Base-by-base conservation (phyloP, 2,329 filamentous ascomycete species). In the Aspergillus viridinutans region DNA sequence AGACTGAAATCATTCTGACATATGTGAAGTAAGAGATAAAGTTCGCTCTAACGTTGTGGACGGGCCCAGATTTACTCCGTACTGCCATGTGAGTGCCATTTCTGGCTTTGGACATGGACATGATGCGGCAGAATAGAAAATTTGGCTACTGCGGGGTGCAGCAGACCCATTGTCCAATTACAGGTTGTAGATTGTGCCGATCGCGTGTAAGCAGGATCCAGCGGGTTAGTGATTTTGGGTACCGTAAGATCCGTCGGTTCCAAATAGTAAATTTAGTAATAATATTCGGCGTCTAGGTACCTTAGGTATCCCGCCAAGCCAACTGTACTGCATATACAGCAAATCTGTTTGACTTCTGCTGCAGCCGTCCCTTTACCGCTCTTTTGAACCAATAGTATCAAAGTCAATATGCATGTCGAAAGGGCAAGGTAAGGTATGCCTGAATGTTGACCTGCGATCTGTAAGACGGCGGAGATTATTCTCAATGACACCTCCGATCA, bases 331-430 rank as follows among this genome's bases (percentile, higher is more conserved):
- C 23, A 47, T 21, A 8, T 47, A 47, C 12, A 23, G 43, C 21
- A 14, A 23, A 26, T 23, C 6, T 26, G 43, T 25, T 21, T 23
- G 21, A 47, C n/a, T 1, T 25, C 21, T 59, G 53, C 56, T 54
- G 54, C 55, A 59, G 48, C 52, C 52, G 55, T 59, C 57, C 50
- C 51, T 48, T 57, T 59, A 59, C 57, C 57, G 57, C 57, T 54
- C 43, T 52, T 54, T 57, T 29, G 10, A 38, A 3, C 54, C 57
- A 59, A 59, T 57, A 38, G 48, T 5, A 43, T 26, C 43, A 14
- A 23, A 21, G 26, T 52, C 49, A 50, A 54, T 40, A 59, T 58
- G 52, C 42, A 51, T 50, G 54, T 47, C 50, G 45, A 21, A 25
- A 51, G 35, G 17, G 9, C 40, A 42, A 42, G 40, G 20, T 42